These are phyloP conservation scores for Naematelia encephala DNA, from an alignment of 768 basidiomycete genomes.

Conservation along the genomic window DNA sequence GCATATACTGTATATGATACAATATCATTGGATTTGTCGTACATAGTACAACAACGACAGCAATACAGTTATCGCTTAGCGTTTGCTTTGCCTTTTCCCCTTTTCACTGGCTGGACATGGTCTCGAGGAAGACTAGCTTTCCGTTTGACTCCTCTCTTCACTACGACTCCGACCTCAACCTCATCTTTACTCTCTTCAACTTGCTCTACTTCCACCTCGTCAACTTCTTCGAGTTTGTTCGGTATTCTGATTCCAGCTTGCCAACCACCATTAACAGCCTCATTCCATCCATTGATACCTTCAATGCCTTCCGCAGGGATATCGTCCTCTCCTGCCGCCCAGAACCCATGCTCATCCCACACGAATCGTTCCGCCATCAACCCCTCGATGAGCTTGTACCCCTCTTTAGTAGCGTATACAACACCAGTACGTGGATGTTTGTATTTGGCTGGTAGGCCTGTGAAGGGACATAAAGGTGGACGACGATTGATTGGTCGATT, in stretches of 20 bases:
- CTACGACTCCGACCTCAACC: not conserved
- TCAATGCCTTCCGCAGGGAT: slow-evolving; percentile 38
- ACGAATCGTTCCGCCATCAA: slow-evolving; percentile 66
- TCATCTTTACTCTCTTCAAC: slow-evolving; percentile 7
- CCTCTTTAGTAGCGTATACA: slow-evolving; percentile 69
- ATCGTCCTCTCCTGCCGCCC: slow-evolving; percentile 43
- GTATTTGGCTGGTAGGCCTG: slow-evolving; percentile 73
- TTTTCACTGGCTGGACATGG: not conserved
- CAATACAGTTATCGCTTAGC: not conserved
- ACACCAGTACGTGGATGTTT: slow-evolving; percentile 73
- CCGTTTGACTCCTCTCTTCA: slow-evolving; percentile 5
- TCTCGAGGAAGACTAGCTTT: not conserved
- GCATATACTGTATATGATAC: not conserved
- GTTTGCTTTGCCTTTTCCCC: not conserved
- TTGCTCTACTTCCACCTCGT: slow-evolving; percentile 3
- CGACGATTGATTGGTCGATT: slow-evolving; percentile 55
- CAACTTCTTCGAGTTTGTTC: slow-evolving; percentile 1
- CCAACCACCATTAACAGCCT: slow-evolving; percentile 39
- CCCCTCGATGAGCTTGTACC: slow-evolving; percentile 63
- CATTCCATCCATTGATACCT: slow-evolving; percentile 36
- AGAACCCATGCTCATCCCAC: slow-evolving; percentile 55
- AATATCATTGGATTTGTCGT: not conserved
- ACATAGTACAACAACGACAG: not conserved
- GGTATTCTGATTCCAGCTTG: slow-evolving; percentile 21
- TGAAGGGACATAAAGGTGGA: slow-evolving; percentile 67